These are phyloP conservation scores for Dalbergia oliveri DNA, from an alignment of 306 rosid species.

Conservation along the genomic window DNA sequence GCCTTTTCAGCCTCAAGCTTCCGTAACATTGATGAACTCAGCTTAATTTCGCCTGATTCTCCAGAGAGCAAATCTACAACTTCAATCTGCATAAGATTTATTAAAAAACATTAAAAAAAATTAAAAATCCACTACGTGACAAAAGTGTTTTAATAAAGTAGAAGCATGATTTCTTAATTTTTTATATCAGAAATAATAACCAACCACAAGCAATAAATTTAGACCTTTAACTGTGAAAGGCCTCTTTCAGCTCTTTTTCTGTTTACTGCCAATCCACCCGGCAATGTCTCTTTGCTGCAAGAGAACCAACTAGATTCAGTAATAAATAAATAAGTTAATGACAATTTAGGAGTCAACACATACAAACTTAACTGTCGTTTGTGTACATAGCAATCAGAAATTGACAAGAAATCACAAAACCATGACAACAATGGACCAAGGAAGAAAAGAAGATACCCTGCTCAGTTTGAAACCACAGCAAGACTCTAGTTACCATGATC, in stretches of 20 bases:
- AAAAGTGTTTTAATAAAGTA: neutral
- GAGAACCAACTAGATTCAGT: constrained; percentile 44
- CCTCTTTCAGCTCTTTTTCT: constrained; percentile 82
- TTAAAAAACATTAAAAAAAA: neutral
- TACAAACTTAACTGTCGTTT: constrained; percentile 23
- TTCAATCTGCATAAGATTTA: constrained; percentile 80
- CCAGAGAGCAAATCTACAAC: constrained; percentile 82
- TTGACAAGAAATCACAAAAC: constrained; percentile 28
- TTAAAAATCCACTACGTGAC: neutral
- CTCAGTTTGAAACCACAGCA: constrained; percentile 29
- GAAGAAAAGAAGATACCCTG: neutral
- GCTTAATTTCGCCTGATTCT: constrained; percentile 70
- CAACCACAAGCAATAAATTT: constrained; percentile 35
- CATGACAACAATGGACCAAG: constrained; percentile 12
- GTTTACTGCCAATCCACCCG: constrained; percentile 91
- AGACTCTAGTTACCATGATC: constrained; percentile 11
- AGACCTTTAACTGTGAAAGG: constrained; percentile 85
- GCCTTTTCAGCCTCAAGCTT: constrained; percentile 80
- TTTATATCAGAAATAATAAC: constrained; percentile 14
- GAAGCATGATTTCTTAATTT: neutral
- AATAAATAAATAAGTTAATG: constrained; percentile 13
- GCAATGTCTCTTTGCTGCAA: constrained; percentile 91
- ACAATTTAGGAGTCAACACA: constrained; percentile 24
- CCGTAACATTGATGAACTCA: constrained; percentile 80
- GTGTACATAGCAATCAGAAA: neutral